Conservation (phyloP, 257 asterid genomes). For the Solanum corneliomulleri region DNA sequence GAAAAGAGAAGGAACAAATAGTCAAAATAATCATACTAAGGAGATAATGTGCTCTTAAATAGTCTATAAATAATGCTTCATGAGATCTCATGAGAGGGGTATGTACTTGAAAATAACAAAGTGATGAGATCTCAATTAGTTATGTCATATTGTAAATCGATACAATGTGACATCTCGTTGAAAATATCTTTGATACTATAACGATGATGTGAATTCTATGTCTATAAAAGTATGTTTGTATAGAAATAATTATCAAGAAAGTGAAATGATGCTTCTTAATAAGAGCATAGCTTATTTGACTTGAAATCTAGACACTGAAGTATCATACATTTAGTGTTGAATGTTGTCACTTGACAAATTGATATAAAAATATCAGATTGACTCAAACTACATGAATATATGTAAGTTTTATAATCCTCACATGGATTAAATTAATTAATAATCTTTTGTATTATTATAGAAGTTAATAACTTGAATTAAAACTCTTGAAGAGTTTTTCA, state of each 20-base stretch:
- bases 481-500: not conserved
- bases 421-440: not conserved
- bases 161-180: too few relatives aligned
- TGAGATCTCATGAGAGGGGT: too few relatives aligned
- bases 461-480: not conserved
- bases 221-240: not conserved
- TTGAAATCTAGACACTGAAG: not conserved
- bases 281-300: not conserved
- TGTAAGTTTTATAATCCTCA: not conserved
- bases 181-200: not conserved
- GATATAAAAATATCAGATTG: not conserved
- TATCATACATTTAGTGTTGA: not conserved
- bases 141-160: too few relatives aligned
- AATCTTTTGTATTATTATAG: too few relatives aligned
- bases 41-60: too few relatives aligned
- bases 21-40: too few relatives aligned
- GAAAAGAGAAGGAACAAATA: too few relatives aligned
- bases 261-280: not conserved
- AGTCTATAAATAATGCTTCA: too few relatives aligned
- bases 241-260: not conserved
- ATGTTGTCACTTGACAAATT: not conserved
- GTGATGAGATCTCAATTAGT: too few relatives aligned
- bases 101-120: too few relatives aligned
- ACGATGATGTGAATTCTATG: not conserved
- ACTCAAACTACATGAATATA: not conserved